phyloP scores from a whole-genome alignment of 2,329 filamentous ascomycete genomes.

The Westerdykella aurantiaca region DNA sequence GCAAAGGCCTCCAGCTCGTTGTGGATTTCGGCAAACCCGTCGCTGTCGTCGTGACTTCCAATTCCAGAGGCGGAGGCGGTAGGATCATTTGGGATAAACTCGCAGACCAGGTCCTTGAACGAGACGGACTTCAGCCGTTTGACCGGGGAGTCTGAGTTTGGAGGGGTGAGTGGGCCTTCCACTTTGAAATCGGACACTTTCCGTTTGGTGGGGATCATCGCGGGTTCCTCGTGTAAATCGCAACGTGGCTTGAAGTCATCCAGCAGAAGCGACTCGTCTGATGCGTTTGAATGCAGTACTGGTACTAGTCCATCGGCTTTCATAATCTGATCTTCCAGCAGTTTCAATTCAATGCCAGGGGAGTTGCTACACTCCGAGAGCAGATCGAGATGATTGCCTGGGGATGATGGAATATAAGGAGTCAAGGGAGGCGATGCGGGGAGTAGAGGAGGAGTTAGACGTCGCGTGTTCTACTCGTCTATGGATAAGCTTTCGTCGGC shows the following conservation, averaged over 20 bases:
- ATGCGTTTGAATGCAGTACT: slow-evolving; percentile 15
- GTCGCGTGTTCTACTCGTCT: slow-evolving; percentile 8
- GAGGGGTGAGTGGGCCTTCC: slow-evolving; percentile 44
- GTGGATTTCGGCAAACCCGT: slow-evolving; percentile 31
- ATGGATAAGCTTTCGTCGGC: too few species aligned
- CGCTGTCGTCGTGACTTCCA: slow-evolving; percentile 12
- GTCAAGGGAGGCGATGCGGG: slow-evolving; percentile 39
- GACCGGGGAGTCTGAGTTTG: slow-evolving; percentile 30
- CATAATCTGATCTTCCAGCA: slow-evolving; percentile 31
- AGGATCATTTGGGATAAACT: slow-evolving; percentile 29
- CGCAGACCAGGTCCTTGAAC: slow-evolving; percentile 34
- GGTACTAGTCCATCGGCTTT: slow-evolving; percentile 29
- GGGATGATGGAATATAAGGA: slow-evolving; percentile 39
- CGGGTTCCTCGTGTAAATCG: slow-evolving; percentile 8
- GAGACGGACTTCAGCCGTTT: slow-evolving; percentile 40
- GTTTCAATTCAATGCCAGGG: slow-evolving; percentile 25
- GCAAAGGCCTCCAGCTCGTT: slow-evolving; percentile 34
- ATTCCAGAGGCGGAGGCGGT: slow-evolving; percentile 13
- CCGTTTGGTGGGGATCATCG: slow-evolving; percentile 25
- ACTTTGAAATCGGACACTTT: slow-evolving; percentile 38
- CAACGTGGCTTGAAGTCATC: slow-evolving; percentile 21
- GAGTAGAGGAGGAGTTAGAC: slow-evolving; percentile 46
- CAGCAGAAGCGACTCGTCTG: slow-evolving; percentile 29
- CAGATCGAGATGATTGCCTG: slow-evolving; percentile 33
- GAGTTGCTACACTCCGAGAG: slow-evolving; percentile 35